Evolutionary conservation across 192 early-diverging fungal genomes (phyloP).

Genomic region (Lobulomyces angularis): DNA sequence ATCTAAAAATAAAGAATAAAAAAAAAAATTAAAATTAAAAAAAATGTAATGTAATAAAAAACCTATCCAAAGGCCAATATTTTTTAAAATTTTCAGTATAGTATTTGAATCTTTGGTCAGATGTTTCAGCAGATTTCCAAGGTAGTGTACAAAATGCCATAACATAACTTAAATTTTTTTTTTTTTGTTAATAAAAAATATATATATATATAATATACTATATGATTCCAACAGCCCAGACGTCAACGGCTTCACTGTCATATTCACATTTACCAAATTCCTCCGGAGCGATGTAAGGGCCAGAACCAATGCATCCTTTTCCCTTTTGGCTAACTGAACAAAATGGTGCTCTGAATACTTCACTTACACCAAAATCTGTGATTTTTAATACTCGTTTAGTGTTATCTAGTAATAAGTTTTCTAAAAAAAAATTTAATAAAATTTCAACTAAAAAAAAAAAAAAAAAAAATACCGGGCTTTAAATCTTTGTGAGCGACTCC

Average conservation of each 20-base stretch:
- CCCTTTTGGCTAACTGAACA: constrained; percentile 63
- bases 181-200: constrained; percentile 9
- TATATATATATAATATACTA: constrained; percentile 65
- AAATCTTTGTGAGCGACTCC: constrained; percentile 96
- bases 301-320: constrained; percentile 83
- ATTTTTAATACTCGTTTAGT: constrained; percentile 76
- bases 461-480: constrained; percentile 50
- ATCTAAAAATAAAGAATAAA: neutral
- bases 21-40: neutral
- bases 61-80: constrained; percentile 65
- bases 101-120: constrained; percentile 32
- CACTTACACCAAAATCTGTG: constrained; percentile 95
- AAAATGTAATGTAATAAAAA: constrained; percentile 41
- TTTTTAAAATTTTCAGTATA: constrained; percentile 23
- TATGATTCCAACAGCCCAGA: constrained; percentile 92
- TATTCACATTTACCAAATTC: constrained; percentile 64
- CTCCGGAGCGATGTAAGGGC: constrained; percentile 96
- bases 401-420: constrained; percentile 79
- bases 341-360: constrained; percentile 87
- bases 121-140: constrained; percentile 28
- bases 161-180: constrained; percentile 56
- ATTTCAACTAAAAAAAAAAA: constrained; percentile 7
- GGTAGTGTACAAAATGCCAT: constrained; percentile 44
- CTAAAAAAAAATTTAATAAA: constrained; percentile 21
- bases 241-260: constrained; percentile 77